phyloP scores from a whole-genome alignment of 2,329 filamentous ascomycete species.

The Harringtonia aguacate region DNA sequence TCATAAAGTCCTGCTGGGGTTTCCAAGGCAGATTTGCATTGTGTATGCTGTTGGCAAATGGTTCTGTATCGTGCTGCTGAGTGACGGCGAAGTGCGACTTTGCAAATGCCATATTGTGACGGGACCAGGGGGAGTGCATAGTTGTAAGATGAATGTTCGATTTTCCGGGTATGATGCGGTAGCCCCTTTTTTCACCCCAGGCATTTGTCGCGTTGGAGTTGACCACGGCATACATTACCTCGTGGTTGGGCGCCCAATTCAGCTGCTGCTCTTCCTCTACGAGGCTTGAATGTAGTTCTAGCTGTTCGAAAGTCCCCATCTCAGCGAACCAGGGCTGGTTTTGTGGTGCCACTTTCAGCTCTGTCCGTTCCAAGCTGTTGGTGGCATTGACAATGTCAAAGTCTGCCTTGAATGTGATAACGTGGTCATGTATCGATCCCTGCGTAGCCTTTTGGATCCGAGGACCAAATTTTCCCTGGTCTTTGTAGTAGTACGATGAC shows the following conservation, averaged over 20 bases:
- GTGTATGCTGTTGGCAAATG: conserved; percentile 22
- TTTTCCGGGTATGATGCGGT: conserved; percentile 27
- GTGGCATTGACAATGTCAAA: conserved; percentile 24
- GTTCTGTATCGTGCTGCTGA: conserved; percentile 34
- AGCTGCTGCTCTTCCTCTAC: conserved; percentile 16
- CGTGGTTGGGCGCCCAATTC: conserved; percentile 25
- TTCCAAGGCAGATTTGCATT: conserved; percentile 19
- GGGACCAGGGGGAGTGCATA: conserved; percentile 21
- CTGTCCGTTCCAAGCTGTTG: conserved; percentile 24
- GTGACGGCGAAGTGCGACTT: conserved; percentile 27
- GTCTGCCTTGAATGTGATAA: conserved; percentile 28
- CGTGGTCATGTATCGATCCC: conserved; percentile 27
- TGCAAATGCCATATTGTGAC: conserved; percentile 9
- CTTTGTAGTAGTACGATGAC: conserved; percentile 20
- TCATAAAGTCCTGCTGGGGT: conserved; percentile 30
- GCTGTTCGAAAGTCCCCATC: conserved; percentile 23
- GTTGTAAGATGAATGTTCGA: conserved; percentile 25
- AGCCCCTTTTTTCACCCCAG: conserved; percentile 30
- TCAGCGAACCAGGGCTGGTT: conserved; percentile 26
- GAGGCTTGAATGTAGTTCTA: conserved; percentile 15
- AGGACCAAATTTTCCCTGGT: too few species aligned
- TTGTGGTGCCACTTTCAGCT: conserved; percentile 19
- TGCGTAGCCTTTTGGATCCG: conserved; percentile 11
- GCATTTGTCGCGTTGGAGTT: conserved; percentile 23
- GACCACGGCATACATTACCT: conserved; percentile 27